Percentiles rank a stretch among this genome's conserved stretches.
These are phyloP conservation scores for Apiospora malaysiana DNA, from an alignment of 2,329 filamentous ascomycete genomes.

Conservation along the genomic window DNA sequence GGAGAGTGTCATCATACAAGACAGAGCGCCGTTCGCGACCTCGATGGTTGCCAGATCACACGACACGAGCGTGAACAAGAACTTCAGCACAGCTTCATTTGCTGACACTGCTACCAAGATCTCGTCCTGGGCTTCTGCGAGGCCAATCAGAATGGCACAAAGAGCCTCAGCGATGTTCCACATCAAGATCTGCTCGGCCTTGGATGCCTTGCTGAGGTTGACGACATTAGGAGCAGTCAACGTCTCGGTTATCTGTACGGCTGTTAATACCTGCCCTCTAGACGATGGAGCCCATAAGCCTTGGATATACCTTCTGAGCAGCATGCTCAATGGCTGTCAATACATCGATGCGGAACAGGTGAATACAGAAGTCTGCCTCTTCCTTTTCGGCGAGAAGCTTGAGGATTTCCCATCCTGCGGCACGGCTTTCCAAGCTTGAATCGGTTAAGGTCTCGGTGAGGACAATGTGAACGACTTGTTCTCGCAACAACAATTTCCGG, in stretches of 20 bases:
- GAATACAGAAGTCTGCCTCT: conserved; percentile 70
- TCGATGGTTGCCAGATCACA: conserved; percentile 46
- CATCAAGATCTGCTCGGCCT: conserved; percentile 58
- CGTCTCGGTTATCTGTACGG: conserved; percentile 48
- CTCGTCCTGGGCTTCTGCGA: conserved; percentile 66
- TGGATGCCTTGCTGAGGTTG: conserved; percentile 54
- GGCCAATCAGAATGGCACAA: conserved; percentile 56
- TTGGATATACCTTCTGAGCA: conserved; percentile 53
- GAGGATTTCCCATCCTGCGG: conserved; percentile 72
- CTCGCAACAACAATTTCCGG: conserved; percentile 68
- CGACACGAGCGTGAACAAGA: conserved; percentile 60
- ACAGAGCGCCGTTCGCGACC: conserved; percentile 55
- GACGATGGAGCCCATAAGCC: conserved; percentile 11
- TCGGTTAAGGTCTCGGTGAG: conserved; percentile 70
- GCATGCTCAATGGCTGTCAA: conserved; percentile 66
- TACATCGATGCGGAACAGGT: conserved; percentile 67
- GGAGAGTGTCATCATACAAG: conserved; percentile 62
- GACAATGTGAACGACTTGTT: conserved; percentile 68
- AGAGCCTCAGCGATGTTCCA: conserved; percentile 62
- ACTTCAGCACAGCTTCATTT: conserved; percentile 54
- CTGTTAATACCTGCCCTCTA: conserved; percentile 22
- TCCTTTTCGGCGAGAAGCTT: conserved; percentile 66
- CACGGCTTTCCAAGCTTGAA: conserved; percentile 64
- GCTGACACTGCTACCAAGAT: conserved; percentile 60
- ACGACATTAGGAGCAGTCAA: conserved; percentile 46